phyloP scores from a whole-genome alignment of 805 yeast species.

The Candida ascalaphidarum region DNA sequence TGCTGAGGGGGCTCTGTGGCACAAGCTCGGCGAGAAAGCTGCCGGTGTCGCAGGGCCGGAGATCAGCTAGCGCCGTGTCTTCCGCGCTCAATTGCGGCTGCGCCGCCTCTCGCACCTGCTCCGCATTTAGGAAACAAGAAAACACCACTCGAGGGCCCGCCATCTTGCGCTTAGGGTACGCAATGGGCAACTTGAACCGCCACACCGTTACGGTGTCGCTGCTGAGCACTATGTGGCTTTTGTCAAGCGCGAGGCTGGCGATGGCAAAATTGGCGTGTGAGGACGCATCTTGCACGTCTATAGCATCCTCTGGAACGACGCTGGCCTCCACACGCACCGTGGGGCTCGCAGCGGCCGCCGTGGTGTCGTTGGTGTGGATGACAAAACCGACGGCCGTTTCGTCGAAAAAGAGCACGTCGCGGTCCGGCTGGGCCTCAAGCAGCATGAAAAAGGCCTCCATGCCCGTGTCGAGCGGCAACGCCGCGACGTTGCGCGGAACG shows the following conservation, averaged over 20 bases:
- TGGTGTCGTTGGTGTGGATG: conserved; percentile 7
- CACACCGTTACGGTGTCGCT: conserved; percentile 12
- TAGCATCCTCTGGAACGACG: conserved; percentile 10
- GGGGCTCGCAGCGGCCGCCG: conserved; percentile 2
- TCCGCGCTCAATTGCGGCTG: no score
- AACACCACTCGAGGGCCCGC: conserved; percentile 16
- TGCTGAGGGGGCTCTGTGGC: no score
- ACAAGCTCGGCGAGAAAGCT: no score
- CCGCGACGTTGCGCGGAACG: no score
- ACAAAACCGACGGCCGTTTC: conserved; percentile 21
- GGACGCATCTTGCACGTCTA: background rate
- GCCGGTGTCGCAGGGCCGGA: no score
- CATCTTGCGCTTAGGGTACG: conserved; percentile 22
- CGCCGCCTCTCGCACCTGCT: no score
- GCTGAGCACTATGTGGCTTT: conserved; percentile 7
- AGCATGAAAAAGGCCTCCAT: conserved; percentile 2
- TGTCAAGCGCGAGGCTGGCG: conserved; percentile 2
- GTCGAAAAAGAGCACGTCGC: conserved; percentile 18
- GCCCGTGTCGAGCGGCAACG: no score
- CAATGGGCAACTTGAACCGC: conserved; percentile 20
- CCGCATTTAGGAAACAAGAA: conserved; percentile 9
- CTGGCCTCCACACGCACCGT: conserved; percentile 11
- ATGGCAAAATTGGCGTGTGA: conserved; percentile 3
- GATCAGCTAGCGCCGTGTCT: no score
- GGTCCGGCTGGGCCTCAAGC: background rate